Evolutionary conservation across 805 yeast genomes (phyloP), one percentile per base, ranked within the genome.

Genomic region (Starmerella stigmatis): DNA sequence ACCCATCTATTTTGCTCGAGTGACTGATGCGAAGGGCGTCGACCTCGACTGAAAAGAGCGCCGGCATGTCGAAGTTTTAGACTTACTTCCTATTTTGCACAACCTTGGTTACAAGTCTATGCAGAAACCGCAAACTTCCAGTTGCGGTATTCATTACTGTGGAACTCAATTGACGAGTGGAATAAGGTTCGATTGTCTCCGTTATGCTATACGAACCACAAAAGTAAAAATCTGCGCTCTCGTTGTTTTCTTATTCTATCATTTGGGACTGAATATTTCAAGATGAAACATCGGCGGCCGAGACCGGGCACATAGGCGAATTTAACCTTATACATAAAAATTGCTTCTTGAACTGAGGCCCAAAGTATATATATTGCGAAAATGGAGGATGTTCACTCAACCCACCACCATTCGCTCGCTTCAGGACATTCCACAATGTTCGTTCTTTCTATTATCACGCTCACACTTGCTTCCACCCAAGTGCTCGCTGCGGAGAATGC

Each of bases 1-100:
- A 0, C 56, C 60, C 6, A 62, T 68, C 13, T 74, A 61, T 44
- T 76, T 83, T 44, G 38, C 34, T 3, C 60, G 60, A 38, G 66
- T 70, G 3, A 61, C 65, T n/a, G 64, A 66, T 42, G 47, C 59
- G 11, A 46, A 49, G 12, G 61, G 62, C 4, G 30, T 43, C 23
- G 31, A 27, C 5, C 13, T 27, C 10, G n/a, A 6, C 6, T 19
- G 11, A 23, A n/a, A n/a, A n/a, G n/a, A n/a, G n/a, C n/a, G n/a
- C n/a, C n/a, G n/a, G n/a, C n/a, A n/a, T n/a, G n/a, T n/a, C n/a
- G n/a, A n/a, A n/a, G n/a, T n/a, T n/a, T n/a, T n/a, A n/a, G n/a
- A n/a, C n/a, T n/a, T n/a, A n/a, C n/a, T n/a, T n/a, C n/a, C n/a
- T n/a, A 19, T 31, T 5, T 20, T 9, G 35, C 9, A 30, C 13